phyloP scores from a whole-genome alignment of 1,139 yeast species.

The Arxiozyma heterogenica region DNA sequence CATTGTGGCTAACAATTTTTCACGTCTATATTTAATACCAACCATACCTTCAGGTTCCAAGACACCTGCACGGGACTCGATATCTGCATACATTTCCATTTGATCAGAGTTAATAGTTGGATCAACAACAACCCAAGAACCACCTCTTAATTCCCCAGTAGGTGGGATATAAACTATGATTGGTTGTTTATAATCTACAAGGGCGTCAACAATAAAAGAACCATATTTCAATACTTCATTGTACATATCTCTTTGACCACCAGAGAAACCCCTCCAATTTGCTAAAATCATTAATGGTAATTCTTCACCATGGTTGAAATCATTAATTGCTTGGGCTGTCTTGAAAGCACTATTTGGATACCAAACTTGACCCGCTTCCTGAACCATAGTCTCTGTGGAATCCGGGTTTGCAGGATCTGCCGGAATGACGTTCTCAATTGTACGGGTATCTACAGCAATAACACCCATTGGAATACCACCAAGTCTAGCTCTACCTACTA shows the following conservation, averaged over 20 bases:
- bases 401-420: slow-evolving; percentile 98
- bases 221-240: slow-evolving; percentile 96
- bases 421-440: slow-evolving; percentile 80
- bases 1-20: slow-evolving; percentile 82
- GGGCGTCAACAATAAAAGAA: slow-evolving; percentile 91
- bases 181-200: slow-evolving; percentile 93
- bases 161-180: slow-evolving; percentile 96
- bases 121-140: slow-evolving; percentile 99
- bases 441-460: slow-evolving; percentile 88
- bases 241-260: slow-evolving; percentile 99
- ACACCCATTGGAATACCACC: slow-evolving; percentile 99
- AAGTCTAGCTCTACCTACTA: slow-evolving; percentile 94
- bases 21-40: slow-evolving; percentile 93
- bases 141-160: slow-evolving; percentile 96
- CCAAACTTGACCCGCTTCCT: slow-evolving; percentile 99
- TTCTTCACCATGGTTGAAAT: slow-evolving; percentile 95
- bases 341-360: slow-evolving; percentile 98
- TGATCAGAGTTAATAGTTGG: slow-evolving; percentile 92
- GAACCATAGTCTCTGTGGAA: slow-evolving; percentile 76
- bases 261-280: slow-evolving; percentile 99
- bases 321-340: slow-evolving; percentile 97
- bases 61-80: slow-evolving; percentile 95
- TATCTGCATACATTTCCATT: slow-evolving; percentile 99
- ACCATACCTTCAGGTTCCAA: slow-evolving; percentile 99
- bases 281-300: slow-evolving; percentile 95